Base-by-base conservation (phyloP, 2,329 filamentous ascomycete genomes). In the Chalaropsis thielavioides region DNA sequence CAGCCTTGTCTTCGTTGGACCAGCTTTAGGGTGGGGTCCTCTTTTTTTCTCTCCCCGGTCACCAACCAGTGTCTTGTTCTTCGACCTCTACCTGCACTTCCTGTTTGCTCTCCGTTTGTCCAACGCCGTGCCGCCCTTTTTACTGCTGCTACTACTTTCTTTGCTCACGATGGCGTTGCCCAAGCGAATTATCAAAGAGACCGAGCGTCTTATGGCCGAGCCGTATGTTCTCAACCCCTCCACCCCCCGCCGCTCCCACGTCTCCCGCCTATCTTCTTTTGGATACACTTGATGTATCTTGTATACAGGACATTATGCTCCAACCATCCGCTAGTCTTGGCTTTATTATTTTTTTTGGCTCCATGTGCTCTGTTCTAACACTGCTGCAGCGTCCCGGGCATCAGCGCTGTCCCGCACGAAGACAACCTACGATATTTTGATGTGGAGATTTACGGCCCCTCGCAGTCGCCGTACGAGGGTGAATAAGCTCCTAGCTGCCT, bases 391-490 rank as follows among this genome's bases (percentile, higher is more conserved):
- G 94, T 99, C 40, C 91, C 92, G 38, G 94, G 94, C 68, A 99
- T 99, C 77, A 95, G 90, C 72, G 94, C 94, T 61, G 81, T 95
- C 63, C 95, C 95, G 61, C 94, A 97, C 75, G 91, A 96, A 72
- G 94, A 99, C 72, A 99, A 99, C 77, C 83, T 97, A 66, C 85
- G 94, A 71, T 99, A 99, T 77, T 99, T 99, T 72, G 95, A 99
- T 75, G 95, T 99, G 70, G 90, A 89, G 72, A 96, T 99, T 73
- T 87, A 96, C 73, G 92, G 92, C 5, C 92, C 92, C 24, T 85
- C 87, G 46, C 88, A 92, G 72, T 96, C 92, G 65, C 94, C 94
- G 67, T 97, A 97, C 73, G 92, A 97, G 81, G 90, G 92, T 95
- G 73, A 66, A 79, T 72, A 44, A 8, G 19, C 38, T 22, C 13